phyloP scores from a whole-genome alignment of 768 basidiomycete genomes.

The Hericium alpestre region DNA sequence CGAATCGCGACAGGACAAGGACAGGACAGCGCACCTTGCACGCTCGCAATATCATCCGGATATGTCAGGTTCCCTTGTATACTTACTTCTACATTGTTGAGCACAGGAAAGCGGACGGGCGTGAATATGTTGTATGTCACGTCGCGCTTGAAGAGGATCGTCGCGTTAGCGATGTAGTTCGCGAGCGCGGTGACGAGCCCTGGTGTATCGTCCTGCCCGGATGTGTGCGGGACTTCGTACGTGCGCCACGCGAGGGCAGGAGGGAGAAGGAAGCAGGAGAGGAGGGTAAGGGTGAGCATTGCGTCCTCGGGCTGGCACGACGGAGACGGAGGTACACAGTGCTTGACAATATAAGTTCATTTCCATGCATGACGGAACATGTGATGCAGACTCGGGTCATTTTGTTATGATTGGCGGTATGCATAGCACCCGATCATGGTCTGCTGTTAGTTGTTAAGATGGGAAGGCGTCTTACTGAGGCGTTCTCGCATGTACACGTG shows the following conservation, averaged over 20 bases:
- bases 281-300: not conserved
- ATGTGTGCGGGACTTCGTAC: not conserved
- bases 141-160: conserved; percentile 47
- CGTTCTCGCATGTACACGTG: too few relatives aligned
- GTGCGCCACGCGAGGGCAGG: not conserved
- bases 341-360: too few relatives aligned
- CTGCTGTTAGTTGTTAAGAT: too few relatives aligned
- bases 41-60: not conserved
- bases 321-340: too few relatives aligned
- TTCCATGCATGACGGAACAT: too few relatives aligned
- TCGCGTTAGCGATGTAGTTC: conserved; percentile 19
- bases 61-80: conserved; percentile 12
- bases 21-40: not conserved
- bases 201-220: not conserved
- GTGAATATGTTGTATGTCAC: conserved; percentile 53
- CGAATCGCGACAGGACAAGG: not conserved
- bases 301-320: too few relatives aligned
- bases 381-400: too few relatives aligned
- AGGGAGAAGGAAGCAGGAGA: not conserved
- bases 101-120: conserved; percentile 41
- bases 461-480: too few relatives aligned
- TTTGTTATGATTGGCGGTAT: too few relatives aligned
- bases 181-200: not conserved
- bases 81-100: conserved; percentile 46
- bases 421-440: too few relatives aligned